Evolutionary conservation across 2,329 filamentous ascomycete genomes (phyloP).

Genomic region (Aspergillus spinulosporus): DNA sequence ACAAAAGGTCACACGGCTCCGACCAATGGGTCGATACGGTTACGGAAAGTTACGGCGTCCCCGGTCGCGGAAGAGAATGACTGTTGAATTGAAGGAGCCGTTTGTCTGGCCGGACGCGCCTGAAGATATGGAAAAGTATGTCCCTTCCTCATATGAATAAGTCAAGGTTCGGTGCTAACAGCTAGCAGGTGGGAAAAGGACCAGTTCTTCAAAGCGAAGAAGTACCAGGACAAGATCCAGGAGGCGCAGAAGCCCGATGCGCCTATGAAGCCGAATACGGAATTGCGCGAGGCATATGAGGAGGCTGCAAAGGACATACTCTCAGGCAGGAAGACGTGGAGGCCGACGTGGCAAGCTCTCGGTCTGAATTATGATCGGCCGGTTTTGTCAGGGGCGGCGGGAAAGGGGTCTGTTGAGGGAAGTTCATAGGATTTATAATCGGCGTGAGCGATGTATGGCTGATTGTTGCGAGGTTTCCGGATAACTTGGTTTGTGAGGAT

Average conservation of each 20-base stretch:
- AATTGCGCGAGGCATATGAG: conserved; percentile 51
- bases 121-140: conserved; percentile 59
- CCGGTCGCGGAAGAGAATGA: conserved; percentile 84
- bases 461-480: neutral
- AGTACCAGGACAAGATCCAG: conserved; percentile 47
- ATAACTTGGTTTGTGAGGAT: neutral
- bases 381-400: conserved; percentile 18
- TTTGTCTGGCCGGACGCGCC: conserved; percentile 84
- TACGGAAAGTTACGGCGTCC: conserved; percentile 68
- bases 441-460: neutral
- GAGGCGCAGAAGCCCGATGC: conserved; percentile 37
- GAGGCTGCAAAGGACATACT: conserved; percentile 65
- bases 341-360: conserved; percentile 49
- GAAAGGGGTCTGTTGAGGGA: conserved; percentile 16
- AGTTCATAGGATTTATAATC: conserved; percentile 13
- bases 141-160: conserved; percentile 16
- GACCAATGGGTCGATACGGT: conserved; percentile 37
- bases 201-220: conserved; percentile 56
- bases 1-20: conserved; percentile 57
- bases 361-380: conserved; percentile 41
- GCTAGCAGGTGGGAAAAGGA: conserved; percentile 60
- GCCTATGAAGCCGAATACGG: conserved; percentile 38
- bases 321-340: conserved; percentile 63
- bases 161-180: too few relatives aligned
- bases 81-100: conserved; percentile 79